phyloP scores from a whole-genome alignment of 768 basidiomycete species.

The Imleria badia region DNA sequence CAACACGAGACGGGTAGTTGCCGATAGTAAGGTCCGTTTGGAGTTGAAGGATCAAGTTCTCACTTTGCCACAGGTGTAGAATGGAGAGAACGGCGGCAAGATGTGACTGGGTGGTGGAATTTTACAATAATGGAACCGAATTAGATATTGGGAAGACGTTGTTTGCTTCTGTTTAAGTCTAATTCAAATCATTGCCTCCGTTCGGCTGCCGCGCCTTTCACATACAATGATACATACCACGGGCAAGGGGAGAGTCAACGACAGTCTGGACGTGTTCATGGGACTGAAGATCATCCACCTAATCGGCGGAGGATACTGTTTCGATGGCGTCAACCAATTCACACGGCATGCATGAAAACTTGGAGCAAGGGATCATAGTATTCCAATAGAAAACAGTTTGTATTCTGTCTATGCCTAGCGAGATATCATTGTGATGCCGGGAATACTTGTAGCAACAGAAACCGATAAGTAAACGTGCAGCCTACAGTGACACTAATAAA shows the following conservation, averaged over 20 bases:
- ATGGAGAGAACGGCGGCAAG: not conserved
- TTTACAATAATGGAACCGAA: not conserved
- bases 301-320: not conserved
- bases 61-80: not conserved
- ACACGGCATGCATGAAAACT: not conserved
- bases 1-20: not conserved
- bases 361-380: not conserved
- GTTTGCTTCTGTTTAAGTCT: constrained; percentile 29
- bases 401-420: constrained; percentile 26
- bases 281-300: not conserved
- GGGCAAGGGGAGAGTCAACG: not conserved
- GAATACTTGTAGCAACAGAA: constrained; percentile 33
- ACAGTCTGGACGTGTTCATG: not conserved
- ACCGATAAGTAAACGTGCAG: constrained; percentile 28
- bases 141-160: constrained; percentile 2
- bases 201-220: not conserved
- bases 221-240: too few species aligned
- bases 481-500: constrained; percentile 28
- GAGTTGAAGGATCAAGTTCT: not conserved
- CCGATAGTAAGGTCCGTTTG: constrained; percentile 5
- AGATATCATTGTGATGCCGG: constrained; percentile 31
- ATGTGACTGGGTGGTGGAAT: too few species aligned
- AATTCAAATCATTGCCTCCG: constrained; percentile 22
- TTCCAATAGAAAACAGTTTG: constrained; percentile 17
- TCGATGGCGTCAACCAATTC: not conserved